Conservation (phyloP, 768 basidiomycete genomes). For the Paxillus rubicundulus region DNA sequence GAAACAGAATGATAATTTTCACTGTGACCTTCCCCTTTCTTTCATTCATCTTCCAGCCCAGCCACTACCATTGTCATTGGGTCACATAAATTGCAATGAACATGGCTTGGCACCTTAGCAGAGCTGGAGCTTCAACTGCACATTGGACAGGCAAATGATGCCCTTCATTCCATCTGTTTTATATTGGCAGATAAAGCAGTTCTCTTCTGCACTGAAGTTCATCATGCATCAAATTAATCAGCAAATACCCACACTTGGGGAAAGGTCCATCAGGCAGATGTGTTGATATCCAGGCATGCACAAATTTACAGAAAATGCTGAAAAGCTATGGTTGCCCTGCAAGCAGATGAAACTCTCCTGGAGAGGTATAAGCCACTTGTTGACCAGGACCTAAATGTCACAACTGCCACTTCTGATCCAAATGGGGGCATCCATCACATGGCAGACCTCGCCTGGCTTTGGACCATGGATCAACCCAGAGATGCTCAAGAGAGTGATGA, state of each 20-base stretch:
- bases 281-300: not conserved
- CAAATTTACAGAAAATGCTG: not conserved
- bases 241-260: too few relatives aligned
- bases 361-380: not conserved
- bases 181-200: too few relatives aligned
- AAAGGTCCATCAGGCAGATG: not conserved
- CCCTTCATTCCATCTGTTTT: too few relatives aligned
- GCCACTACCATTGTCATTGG: not conserved
- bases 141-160: conserved; percentile 13
- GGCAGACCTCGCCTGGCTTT: too few relatives aligned
- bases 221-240: not conserved
- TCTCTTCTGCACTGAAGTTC: not conserved
- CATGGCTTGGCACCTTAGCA: not conserved
- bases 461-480: conserved; percentile 2
- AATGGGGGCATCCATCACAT: conserved; percentile 1
- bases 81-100: not conserved
- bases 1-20: too few relatives aligned
- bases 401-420: not conserved
- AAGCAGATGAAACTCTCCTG: not conserved
- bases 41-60: too few relatives aligned
- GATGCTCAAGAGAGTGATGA: conserved; percentile 1
- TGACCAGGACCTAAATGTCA: conserved; percentile 2
- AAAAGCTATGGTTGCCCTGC: too few relatives aligned
- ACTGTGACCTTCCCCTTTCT: too few relatives aligned
- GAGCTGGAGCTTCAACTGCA: conserved; percentile 6